Evolutionary conservation across 208 protist species (phyloP), one percentile per base, ranked within the genome.

Genomic region (Trypanosoma platydactyli): DNA sequence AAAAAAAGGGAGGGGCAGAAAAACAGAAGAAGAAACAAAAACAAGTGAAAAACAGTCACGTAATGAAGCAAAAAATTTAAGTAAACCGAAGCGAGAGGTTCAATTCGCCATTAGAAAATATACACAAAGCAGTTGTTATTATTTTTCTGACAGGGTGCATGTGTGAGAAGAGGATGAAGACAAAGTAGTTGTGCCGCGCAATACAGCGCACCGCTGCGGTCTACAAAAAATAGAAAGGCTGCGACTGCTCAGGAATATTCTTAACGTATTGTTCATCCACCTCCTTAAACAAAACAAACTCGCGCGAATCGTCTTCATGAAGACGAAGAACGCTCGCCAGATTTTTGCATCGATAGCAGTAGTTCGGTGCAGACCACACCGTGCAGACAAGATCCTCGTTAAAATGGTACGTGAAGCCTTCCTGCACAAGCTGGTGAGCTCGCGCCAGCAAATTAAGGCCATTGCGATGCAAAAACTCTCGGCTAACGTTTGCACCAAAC

Each of bases 351-450:
- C 97, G 82, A 66, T 99, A 98, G 72, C 94, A 98, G 83, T 99
- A 99, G 71, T 99, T 99, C n/a, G 98, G 98, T 9, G 98, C 98
- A 0, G 88, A 97, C 96, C 97, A 99, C n/a, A 99, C 94, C 0
- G 97, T 99, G 69, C 89, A 92, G 3, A 96, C 61, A 49, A 78
- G 77, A 51, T 94, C 79, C 68, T 96, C 86, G 18, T 87, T 71
- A 64, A 97, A 97, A 61, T 93, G 83, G 63, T 97, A 97, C 61
- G 89, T 91, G 77, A 92, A 96, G 11, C 94, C 94, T 48, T 97
- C 84, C 24, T 94, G 81, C 0, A 97, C 92, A 11, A 97, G 80
- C 70, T 97, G 94, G 59, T 97, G 94, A 0, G 94, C 91, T 22
- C 94, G 79, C 13, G 86, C 88, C 24, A 97, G 84, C 22, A 96